Base-by-base conservation (phyloP, 2,329 filamentous ascomycete species). In the Zarea fungicola region DNA sequence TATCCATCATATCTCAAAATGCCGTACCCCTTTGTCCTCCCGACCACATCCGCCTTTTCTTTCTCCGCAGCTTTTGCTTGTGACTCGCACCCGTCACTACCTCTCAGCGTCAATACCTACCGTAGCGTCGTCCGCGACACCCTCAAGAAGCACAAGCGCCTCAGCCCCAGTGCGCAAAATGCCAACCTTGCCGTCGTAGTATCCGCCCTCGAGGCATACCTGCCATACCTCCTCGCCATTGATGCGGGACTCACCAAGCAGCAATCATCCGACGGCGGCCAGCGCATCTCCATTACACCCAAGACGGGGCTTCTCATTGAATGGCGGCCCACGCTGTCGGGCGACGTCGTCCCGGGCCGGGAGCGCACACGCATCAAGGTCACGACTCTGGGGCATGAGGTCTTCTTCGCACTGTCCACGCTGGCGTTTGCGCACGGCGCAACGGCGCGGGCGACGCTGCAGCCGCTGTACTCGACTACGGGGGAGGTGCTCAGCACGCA, bases 1-100 rank as follows among this genome's bases (percentile, higher is more conserved):
- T 2, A 8, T 18, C 13, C 2, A 21, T 16, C 6, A 6, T 26
- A 13, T 6, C 4, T 14, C 18, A 18, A 6, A 35, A 97, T 97
- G 93, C 91, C 92, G 26, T 97, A 88, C 63, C 86, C 87, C 11
- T 96, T 96, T 62, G 72, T 80, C 10, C 81, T 97, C 26, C 91
- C 93, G 2, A 97, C 92, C 1, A 96, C 92, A 5, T 95, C 90
- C 28, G 81, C 85, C 47, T 85, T 95, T 62, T 84, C 87, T 45
- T 92, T 96, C 63, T 85, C 87, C 19, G 76, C 84, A 31, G 86
- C 76, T 66, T 85, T 95, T 67, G 78, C 72, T 58, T 92, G 87
- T 60, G 80, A 84, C 55, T 89, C 89, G 3, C 92, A 97, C 67
- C 92, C 93, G 4, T 96, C 92, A 1, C 77, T 99, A 35, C 89